Evolutionary conservation across 345 rosid species (phyloP).

Genomic region (Dipteronia dyeriana): DNA sequence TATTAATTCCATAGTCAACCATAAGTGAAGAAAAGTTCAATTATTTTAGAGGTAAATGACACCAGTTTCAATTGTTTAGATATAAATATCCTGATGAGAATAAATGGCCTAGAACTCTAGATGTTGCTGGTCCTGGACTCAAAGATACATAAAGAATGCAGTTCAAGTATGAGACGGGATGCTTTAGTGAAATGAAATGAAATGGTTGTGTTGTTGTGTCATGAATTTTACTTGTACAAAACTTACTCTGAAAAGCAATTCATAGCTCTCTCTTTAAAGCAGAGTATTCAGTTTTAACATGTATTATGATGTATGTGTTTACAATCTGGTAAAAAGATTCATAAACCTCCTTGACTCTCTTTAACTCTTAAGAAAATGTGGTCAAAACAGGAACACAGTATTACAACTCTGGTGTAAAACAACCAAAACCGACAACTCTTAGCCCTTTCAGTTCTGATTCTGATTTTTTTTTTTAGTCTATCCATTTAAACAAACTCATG

Average conservation of each 20-base stretch:
- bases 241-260: background rate
- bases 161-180: background rate
- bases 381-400: background rate
- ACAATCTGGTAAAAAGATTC: background rate
- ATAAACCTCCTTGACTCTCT: background rate
- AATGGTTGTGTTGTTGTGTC: background rate
- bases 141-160: background rate
- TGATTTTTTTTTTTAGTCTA: no score
- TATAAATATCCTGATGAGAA: no score
- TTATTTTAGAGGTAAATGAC: background rate
- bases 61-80: background rate
- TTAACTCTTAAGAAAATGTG: background rate
- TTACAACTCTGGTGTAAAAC: no score
- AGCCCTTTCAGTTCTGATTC: no score
- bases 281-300: background rate
- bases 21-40: background rate
- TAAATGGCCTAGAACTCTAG: no score
- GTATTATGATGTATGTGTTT: no score
- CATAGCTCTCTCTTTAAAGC: background rate
- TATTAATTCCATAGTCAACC: slow-evolving; percentile 4
- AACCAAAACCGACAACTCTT: background rate
- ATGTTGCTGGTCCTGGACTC: no score
- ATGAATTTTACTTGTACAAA: background rate
- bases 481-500: no score
- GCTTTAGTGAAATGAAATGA: background rate